These are phyloP conservation scores for Cytospora paraplurivora DNA, from an alignment of 2,329 filamentous ascomycete genomes.

Conservation along the genomic window DNA sequence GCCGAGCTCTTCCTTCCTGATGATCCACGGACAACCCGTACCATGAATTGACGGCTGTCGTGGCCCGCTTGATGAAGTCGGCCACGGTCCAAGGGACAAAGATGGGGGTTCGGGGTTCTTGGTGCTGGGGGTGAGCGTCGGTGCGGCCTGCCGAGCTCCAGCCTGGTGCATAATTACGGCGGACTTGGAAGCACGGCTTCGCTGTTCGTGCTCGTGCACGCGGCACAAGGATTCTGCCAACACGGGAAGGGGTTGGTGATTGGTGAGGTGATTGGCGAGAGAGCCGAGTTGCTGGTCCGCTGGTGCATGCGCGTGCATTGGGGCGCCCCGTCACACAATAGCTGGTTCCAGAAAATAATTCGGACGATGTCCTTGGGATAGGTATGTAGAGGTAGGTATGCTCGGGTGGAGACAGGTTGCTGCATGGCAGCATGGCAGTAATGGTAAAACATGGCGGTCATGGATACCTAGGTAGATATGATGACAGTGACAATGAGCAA, in stretches of 20 bases:
- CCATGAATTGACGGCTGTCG: neutral
- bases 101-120: neutral
- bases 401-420: neutral
- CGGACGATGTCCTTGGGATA: neutral
- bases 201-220: neutral
- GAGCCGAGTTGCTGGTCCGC: neutral
- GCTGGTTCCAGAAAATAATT: neutral
- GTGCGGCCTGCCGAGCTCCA: constrained; percentile 2
- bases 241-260: neutral
- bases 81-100: neutral
- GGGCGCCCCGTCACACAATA: neutral
- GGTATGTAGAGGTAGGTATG: neutral
- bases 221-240: neutral
- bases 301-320: neutral
- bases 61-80: neutral
- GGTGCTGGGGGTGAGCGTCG: neutral
- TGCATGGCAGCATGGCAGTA: neutral
- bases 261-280: neutral
- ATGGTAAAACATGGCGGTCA: neutral
- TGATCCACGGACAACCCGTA: neutral
- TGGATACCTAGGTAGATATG: neutral
- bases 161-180: neutral
- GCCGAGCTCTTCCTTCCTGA: neutral
- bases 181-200: constrained; percentile 1
- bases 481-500: neutral